A percentile compares a stretch with the other conserved stretches of the same genome.
Conservation (phyloP, 441 rosid species). For the Melastoma candidum region DNA sequence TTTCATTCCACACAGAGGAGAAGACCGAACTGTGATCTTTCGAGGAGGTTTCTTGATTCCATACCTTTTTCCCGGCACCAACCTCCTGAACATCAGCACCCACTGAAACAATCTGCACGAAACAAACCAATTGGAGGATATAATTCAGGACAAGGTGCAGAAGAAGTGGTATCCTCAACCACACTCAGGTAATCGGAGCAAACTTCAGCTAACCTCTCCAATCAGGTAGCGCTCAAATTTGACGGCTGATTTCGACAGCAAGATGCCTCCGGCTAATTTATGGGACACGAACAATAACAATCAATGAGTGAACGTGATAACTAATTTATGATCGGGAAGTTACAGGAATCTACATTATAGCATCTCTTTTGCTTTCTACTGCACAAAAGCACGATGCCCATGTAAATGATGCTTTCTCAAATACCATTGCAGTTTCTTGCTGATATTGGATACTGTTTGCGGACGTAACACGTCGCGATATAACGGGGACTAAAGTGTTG, state of each 20-base stretch:
- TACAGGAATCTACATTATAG: no score
- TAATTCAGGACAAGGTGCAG: neutral
- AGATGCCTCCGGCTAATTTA: conserved; percentile 84
- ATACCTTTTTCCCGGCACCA: conserved; percentile 67
- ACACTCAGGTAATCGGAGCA: neutral
- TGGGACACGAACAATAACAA: conserved; percentile 13
- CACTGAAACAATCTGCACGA: conserved; percentile 46
- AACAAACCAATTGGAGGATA: neutral
- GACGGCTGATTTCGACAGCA: conserved; percentile 84
- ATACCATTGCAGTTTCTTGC: no score
- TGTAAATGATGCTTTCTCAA: no score
- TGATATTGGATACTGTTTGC: no score
- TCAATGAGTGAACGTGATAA: neutral
- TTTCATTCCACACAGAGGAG: neutral
- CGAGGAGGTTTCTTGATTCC: neutral
- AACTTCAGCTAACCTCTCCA: conserved; percentile 54
- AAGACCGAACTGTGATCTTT: neutral
- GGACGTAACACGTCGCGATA: no score
- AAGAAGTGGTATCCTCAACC: neutral
- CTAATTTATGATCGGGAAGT: no score
- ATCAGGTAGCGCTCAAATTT: conserved; percentile 75
- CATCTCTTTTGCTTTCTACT: no score
- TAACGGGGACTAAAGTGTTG: no score
- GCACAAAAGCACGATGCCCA: no score
- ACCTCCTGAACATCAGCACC: conserved; percentile 57